Conservation (phyloP, 495 filamentous ascomycete species). For the Chaetomium tenue region DNA sequence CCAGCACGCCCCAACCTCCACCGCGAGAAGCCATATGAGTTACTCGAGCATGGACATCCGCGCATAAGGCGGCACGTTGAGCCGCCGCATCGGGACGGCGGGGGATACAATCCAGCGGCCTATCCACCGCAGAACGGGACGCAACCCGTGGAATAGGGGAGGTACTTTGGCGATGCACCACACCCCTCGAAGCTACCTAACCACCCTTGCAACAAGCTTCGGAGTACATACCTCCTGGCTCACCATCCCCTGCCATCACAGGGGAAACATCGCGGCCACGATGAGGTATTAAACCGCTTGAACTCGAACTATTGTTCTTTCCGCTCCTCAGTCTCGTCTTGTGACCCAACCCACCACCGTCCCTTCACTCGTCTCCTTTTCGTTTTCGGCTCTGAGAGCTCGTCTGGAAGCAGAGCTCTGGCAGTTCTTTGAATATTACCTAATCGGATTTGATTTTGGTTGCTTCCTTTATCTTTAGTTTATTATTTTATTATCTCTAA, state of each 20-base stretch:
- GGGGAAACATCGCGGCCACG: neutral
- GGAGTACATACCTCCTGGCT: neutral
- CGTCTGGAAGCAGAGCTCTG: slow-evolving; percentile 50
- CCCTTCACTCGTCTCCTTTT: slow-evolving; percentile 28
- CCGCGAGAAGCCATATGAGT: neutral
- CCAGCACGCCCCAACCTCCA: neutral
- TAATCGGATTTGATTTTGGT: slow-evolving; percentile 12
- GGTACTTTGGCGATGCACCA: neutral
- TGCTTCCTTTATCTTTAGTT: slow-evolving; percentile 1
- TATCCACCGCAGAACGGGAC: neutral
- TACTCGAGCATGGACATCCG: neutral
- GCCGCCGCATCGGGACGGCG: neutral
- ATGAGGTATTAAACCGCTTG: slow-evolving; percentile 30
- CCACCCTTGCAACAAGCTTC: slow-evolving; percentile 5
- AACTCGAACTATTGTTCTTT: slow-evolving; percentile 17
- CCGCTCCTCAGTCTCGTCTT: slow-evolving; percentile 44
- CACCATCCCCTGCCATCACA: slow-evolving; percentile 24
- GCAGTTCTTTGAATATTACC: slow-evolving; percentile 43
- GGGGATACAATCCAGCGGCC: neutral
- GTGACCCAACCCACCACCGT: slow-evolving; percentile 35
- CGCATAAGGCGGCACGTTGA: neutral
- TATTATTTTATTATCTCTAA: neutral
- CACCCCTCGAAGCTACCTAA: neutral
- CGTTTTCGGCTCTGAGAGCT: slow-evolving; percentile 31
- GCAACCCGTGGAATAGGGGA: neutral